Percentiles rank a stretch among this genome's conserved stretches.
Evolutionary conservation across 495 filamentous ascomycete genomes (phyloP).

Genomic region (Penicillium cosmopolitanum): DNA sequence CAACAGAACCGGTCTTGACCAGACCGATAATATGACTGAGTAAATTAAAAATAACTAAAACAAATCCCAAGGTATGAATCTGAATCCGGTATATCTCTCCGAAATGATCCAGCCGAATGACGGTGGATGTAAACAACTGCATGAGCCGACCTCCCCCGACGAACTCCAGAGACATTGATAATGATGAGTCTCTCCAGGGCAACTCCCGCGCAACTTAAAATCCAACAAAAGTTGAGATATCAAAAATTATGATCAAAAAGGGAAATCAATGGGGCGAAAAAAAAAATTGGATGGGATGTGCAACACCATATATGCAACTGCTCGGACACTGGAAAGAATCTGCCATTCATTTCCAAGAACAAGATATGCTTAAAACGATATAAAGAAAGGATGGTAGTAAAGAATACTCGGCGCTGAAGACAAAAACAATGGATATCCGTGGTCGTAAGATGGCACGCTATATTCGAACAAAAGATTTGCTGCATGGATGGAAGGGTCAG

Average conservation of each 20-base stretch:
- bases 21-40: too few relatives aligned
- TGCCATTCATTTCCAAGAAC: not conserved
- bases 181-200: not conserved
- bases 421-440: slow-evolving; percentile 28
- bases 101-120: not conserved
- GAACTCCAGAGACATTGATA: slow-evolving; percentile 4
- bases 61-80: too few relatives aligned
- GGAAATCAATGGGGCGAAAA: not conserved
- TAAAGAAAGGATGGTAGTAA: not conserved
- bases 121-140: slow-evolving; percentile 1
- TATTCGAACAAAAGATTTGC: slow-evolving; percentile 11
- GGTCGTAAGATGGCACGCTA: slow-evolving; percentile 29
- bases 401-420: slow-evolving; percentile 23
- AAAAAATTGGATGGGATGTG: slow-evolving; percentile 1
- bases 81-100: slow-evolving; percentile 2
- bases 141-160: not conserved
- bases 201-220: not conserved
- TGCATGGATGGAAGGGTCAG: slow-evolving; percentile 7
- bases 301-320: slow-evolving; percentile 7
- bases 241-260: not conserved
- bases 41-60: too few relatives aligned
- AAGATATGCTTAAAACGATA: not conserved
- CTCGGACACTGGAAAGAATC: not conserved
- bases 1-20: not conserved
- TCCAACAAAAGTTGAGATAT: not conserved